Conservation (phyloP, 106 monocot species). For the Platanthera zijinensis region DNA sequence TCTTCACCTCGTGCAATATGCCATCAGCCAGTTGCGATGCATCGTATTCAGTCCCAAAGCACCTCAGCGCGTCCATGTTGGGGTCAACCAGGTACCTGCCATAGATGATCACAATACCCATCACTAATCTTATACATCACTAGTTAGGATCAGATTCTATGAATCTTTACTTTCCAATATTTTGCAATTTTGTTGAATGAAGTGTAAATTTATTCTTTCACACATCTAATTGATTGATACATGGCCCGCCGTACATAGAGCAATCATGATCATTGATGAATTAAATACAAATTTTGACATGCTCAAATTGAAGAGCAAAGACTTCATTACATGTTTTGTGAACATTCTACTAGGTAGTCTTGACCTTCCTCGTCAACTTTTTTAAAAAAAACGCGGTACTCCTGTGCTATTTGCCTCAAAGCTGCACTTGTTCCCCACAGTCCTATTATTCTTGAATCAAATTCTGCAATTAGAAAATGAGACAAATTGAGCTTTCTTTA, state of each 20-base stretch:
- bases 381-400: slow-evolving; percentile 83
- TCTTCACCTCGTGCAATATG: slow-evolving; percentile 54
- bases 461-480: slow-evolving; percentile 44
- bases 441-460: slow-evolving; percentile 80
- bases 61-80: slow-evolving; percentile 61
- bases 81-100: slow-evolving; percentile 71
- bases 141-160: no score
- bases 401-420: slow-evolving; percentile 84
- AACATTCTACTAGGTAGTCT: slow-evolving; percentile 91
- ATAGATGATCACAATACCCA: background rate
- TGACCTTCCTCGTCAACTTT: slow-evolving; percentile 82
- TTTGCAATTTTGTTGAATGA: no score
- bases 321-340: slow-evolving; percentile 71
- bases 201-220: no score
- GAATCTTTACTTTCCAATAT: no score
- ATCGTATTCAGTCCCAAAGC: slow-evolving; percentile 65
- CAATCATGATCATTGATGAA: slow-evolving; percentile 1
- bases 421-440: slow-evolving; percentile 61
- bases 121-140: no score
- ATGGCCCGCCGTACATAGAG: background rate
- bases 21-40: slow-evolving; percentile 45
- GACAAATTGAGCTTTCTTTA: background rate
- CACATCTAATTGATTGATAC: no score
- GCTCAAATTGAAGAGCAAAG: background rate
- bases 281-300: background rate